phyloP scores from a whole-genome alignment of 495 filamentous ascomycete species.

The Pseudoneurospora amorphoporcata region DNA sequence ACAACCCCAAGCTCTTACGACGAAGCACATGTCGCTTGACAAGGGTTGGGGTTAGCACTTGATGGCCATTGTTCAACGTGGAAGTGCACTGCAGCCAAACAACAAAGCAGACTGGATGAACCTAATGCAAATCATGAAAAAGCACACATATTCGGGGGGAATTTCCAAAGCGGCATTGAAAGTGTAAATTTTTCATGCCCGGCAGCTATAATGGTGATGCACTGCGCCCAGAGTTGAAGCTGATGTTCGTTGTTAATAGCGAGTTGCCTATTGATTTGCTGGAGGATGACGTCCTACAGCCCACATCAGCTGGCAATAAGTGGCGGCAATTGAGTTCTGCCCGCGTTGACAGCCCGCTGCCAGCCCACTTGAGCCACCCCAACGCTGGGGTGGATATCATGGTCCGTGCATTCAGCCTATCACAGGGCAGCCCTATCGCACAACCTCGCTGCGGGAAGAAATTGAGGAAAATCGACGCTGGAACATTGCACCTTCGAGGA shows the following conservation, averaged over 20 bases:
- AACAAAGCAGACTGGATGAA: not conserved
- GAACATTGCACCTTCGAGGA: constrained; percentile 22
- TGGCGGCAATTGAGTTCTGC: not conserved
- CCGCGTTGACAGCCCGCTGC: not conserved
- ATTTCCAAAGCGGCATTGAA: no score
- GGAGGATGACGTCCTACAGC: not conserved
- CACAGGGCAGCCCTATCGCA: constrained; percentile 27
- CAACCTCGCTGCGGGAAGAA: constrained; percentile 24
- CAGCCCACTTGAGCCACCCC: not conserved
- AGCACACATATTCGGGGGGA: not conserved
- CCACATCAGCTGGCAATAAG: not conserved
- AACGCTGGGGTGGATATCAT: constrained; percentile 3
- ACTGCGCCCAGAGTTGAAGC: not conserved
- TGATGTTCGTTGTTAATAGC: not conserved
- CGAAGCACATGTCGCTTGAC: not conserved
- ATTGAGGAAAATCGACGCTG: constrained; percentile 25
- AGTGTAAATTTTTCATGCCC: not conserved
- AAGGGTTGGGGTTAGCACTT: not conserved
- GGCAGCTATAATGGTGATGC: not conserved
- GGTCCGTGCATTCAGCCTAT: constrained; percentile 20
- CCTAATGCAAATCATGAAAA: not conserved
- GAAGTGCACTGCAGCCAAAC: no score
- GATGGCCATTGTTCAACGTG: not conserved
- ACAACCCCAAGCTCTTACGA: not conserved
- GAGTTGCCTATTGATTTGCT: not conserved